Base-by-base conservation (phyloP, 1,284 basidiomycete species). In the Singerocomus rubriflavus region DNA sequence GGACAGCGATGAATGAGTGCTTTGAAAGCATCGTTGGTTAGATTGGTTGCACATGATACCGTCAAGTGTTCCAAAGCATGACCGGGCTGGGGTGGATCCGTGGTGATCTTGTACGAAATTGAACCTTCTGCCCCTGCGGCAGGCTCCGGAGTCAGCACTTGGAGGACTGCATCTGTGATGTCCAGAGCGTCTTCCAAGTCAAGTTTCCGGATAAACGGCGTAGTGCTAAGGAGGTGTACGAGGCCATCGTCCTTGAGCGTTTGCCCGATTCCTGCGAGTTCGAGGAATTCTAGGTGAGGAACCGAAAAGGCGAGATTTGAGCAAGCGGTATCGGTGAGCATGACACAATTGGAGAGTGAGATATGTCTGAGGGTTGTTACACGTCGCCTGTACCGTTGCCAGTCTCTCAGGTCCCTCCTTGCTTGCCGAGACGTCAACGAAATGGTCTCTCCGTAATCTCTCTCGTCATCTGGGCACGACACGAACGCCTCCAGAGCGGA, bases 161-260 rank as follows among this genome's bases (percentile, higher is more conserved):
- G 69, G 17, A 97, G 65, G 13, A 93, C 78, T 1, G 73, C 72
- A 67, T 97, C 92, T 2, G 81, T 85, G 46, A 96, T 81, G 25
- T 86, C 81, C 13, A 70, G 71, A 3, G 90, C 90, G 54, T 91
- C 87, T 65, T 97, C 95, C 30, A 98, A 71, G 64, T 98, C 95
- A 38, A 98, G 69, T 46, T 80, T 82, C 46, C 82, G 75, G 44
- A 98, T 82, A 51, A 75, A 65, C 0, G 88, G 88, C 6, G 84
- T 86, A 10, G 86, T 88, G 39, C 71, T 68, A 33, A 97, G 69
- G 16, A 97, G 74, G 38, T 76, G 76, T n/a, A 90, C 71, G 9
- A 97, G 68, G 3, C 90, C 89, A 3, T 78, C 79, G 53, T 91
- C 83, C 53, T 77, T 78, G 52, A 93, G 64, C 40, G 81, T 79